Percentiles rank a stretch among this genome's conserved stretches.
These are phyloP conservation scores for Dryadomyces quercivorus DNA, from an alignment of 2,329 filamentous ascomycete species.

Conservation along the genomic window DNA sequence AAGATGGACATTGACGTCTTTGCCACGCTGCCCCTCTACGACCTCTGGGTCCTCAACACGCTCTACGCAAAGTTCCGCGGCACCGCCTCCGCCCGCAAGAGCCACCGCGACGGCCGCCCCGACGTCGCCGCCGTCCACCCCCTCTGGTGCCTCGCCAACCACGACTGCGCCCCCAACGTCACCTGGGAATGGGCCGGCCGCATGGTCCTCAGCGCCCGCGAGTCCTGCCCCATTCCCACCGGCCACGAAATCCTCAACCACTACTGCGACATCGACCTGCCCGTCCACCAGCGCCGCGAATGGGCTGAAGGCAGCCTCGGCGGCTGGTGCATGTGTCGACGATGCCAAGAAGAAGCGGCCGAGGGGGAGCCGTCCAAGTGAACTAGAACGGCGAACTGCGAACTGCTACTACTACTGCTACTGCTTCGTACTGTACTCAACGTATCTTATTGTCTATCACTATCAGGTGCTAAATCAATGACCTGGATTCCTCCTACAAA, in stretches of 20 bases:
- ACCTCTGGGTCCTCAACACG: constrained; percentile 80
- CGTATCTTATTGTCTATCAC: no score
- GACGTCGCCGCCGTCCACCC: constrained; percentile 91
- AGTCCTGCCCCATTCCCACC: constrained; percentile 46
- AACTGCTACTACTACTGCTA: no score
- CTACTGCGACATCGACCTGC: constrained; percentile 77
- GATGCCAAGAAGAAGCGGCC: constrained; percentile 62
- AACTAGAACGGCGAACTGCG: no score
- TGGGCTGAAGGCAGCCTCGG: constrained; percentile 84
- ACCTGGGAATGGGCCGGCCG: constrained; percentile 83
- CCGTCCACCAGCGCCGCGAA: constrained; percentile 69
- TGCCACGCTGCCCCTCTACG: constrained; percentile 42
- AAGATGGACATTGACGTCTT: constrained; percentile 79
- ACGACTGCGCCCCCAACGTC: constrained; percentile 91
- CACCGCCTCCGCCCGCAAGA: constrained; percentile 78
- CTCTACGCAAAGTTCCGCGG: constrained; percentile 88
- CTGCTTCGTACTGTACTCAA: no score
- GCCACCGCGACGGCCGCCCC: constrained; percentile 63
- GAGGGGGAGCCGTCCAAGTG: constrained; percentile 4
- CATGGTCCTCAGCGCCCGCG: constrained; percentile 56
- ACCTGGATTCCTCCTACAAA: background rate
- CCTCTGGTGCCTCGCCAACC: constrained; percentile 92
- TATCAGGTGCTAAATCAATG: no score
- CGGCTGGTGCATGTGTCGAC: constrained; percentile 73
- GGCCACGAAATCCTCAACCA: constrained; percentile 86